Evolutionary conservation across 2,329 filamentous ascomycete genomes (phyloP).

Genomic region (Neofusicoccum umdonicola): DNA sequence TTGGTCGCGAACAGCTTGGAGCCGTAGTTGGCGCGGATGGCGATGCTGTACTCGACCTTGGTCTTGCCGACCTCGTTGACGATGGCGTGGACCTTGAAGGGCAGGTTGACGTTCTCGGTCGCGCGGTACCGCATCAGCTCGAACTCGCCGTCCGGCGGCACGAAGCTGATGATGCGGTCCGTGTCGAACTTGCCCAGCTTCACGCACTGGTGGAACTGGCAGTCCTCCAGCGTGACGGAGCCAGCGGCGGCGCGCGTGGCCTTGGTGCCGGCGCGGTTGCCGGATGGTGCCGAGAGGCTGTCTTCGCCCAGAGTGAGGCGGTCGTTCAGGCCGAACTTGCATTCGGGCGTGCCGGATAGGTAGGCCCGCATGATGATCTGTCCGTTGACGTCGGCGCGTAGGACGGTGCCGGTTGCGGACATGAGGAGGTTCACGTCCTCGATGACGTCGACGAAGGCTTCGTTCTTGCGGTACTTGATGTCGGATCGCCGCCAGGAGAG

Average conservation of each 20-base stretch:
- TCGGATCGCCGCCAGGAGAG: conserved; percentile 96
- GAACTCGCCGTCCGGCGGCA: conserved; percentile 96
- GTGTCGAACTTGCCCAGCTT: conserved; percentile 96
- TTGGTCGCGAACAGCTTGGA: conserved; percentile 96
- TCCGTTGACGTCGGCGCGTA: conserved; percentile 93
- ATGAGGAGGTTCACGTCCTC: conserved; percentile 98
- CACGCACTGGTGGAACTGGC: conserved; percentile 98
- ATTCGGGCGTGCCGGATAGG: conserved; percentile 92
- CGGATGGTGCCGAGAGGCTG: conserved; percentile 61
- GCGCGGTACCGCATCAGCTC: conserved; percentile 98
- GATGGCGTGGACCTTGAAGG: conserved; percentile 98
- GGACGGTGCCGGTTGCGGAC: conserved; percentile 93
- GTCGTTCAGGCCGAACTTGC: conserved; percentile 98
- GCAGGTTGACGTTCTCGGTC: conserved; percentile 96
- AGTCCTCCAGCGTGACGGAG: conserved; percentile 93
- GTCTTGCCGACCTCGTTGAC: conserved; percentile 96
- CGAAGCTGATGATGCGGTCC: conserved; percentile 94
- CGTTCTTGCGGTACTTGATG: conserved; percentile 99
- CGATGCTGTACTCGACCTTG: conserved; percentile 98
- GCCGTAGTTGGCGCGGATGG: conserved; percentile 94
- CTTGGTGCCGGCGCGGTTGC: conserved; percentile 77
- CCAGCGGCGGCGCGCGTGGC: conserved; percentile 94
- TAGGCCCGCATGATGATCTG: conserved; percentile 99
- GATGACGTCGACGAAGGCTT: conserved; percentile 98
- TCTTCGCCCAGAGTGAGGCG: conserved; percentile 78